Percentiles rank a stretch among this genome's conserved stretches.
Conservation (phyloP, 2,329 filamentous ascomycete genomes). For the Cytospora leucostoma region DNA sequence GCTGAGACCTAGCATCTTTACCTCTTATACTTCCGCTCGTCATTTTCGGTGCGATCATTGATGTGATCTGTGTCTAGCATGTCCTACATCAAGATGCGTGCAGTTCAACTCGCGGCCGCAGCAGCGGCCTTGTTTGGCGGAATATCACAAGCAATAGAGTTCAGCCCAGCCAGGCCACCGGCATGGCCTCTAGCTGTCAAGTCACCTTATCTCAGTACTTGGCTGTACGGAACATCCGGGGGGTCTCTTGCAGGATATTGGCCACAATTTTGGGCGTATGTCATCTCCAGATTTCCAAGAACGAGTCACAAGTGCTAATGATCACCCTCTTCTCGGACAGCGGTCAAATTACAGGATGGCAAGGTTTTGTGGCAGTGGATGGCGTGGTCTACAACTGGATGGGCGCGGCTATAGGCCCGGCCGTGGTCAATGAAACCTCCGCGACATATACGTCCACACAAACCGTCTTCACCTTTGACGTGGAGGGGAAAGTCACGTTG, state of each 20-base stretch:
- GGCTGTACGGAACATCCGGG: conserved; percentile 64
- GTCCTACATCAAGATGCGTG: conserved; percentile 19
- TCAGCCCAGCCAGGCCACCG: conserved; percentile 65
- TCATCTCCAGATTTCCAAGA: conserved; percentile 27
- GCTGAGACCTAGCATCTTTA: not conserved
- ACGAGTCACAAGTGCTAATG: not conserved
- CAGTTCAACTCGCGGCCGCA: conserved; percentile 27
- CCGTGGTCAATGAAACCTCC: conserved; percentile 59
- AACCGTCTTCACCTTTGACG: conserved; percentile 69
- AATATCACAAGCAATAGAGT: conserved; percentile 51
- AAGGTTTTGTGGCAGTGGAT: conserved; percentile 70
- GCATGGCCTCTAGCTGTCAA: conserved; percentile 72
- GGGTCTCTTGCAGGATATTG: conserved; percentile 69
- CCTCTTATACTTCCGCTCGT: not conserved
- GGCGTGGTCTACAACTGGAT: conserved; percentile 66
- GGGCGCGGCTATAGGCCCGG: conserved; percentile 54
- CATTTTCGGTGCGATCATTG: not conserved
- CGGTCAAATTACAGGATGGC: conserved; percentile 63
- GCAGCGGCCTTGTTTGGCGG: conserved; percentile 35
- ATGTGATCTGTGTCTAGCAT: not conserved
- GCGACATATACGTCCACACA: conserved; percentile 72
- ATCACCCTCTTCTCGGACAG: conserved; percentile 38
- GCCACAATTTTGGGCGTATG: conserved; percentile 69
- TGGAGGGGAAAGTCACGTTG: conserved; percentile 61
- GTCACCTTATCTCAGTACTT: conserved; percentile 73